Base-by-base conservation (phyloP, 495 filamentous ascomycete genomes). In the Penicillium angulare region DNA sequence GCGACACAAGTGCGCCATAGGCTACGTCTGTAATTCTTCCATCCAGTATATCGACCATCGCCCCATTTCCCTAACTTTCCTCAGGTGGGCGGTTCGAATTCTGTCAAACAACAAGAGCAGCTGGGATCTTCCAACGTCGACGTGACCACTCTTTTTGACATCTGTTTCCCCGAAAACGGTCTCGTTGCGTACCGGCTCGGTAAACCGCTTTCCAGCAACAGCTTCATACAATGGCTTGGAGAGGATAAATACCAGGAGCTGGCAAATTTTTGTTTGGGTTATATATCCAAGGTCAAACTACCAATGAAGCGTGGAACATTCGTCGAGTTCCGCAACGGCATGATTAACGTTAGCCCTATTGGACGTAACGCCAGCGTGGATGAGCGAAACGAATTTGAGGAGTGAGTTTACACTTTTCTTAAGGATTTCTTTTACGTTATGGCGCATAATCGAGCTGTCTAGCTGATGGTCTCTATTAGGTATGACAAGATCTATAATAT, bases 301-400 rank as follows among this genome's bases (percentile, higher is more conserved):
- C 93, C 92, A 32, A 71, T 90, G 69, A 97, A 95, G 84, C 79
- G 92, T 38, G 93, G 93, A 56, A 98, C 93, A 24, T 98, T 98
- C 65, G 73, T 98, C 51, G 93, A 98, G 77, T 98, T 96, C 78
- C 81, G 77, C 51, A 95, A 92, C 65, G 93, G 93, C 67, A 97
- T 97, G 93, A 82, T 98, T 69, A 98, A 98, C 57, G 76, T 98
- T 55, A 87, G 82, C 31, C 93, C 93, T 34, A 80, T 97, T 59
- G 93, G 93, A n/a, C 80, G 93, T 44, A 96, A 96, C 57, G 93
- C 93, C 16, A 87, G 78, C 54, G 63, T 73, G n/a, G 67, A 84
- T 58, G 92, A 98, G 76, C 79, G 93, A 17, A 69, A 84, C 49
- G 90, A 87, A 39, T 98, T 84, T 59, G 73, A 93, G 65, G 71